Conservation (phyloP, 495 filamentous ascomycete species). For the Lineolata rhizophorae region DNA sequence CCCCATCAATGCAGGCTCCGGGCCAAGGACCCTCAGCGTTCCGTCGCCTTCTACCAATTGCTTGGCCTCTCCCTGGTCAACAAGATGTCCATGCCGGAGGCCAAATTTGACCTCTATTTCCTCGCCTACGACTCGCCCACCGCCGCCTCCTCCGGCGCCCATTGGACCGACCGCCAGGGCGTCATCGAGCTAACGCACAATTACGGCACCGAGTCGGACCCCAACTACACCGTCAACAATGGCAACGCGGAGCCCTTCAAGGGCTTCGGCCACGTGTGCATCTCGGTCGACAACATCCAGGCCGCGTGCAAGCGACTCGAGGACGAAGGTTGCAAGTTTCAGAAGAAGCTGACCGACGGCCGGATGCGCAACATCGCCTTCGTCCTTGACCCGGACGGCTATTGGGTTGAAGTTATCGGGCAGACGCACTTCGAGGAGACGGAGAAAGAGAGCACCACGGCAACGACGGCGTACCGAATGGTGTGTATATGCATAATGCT, state of each 20-base stretch:
- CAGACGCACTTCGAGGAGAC: slow-evolving; percentile 24
- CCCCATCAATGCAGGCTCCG: slow-evolving; percentile 38
- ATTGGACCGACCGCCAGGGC: slow-evolving; percentile 67
- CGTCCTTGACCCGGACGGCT: slow-evolving; percentile 77
- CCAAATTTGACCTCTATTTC: slow-evolving; percentile 82
- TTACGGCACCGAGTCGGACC: slow-evolving; percentile 80
- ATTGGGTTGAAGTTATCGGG: slow-evolving; percentile 36
- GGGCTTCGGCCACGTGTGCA: slow-evolving; percentile 78
- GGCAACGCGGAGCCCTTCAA: slow-evolving; percentile 73
- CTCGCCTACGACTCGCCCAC: slow-evolving; percentile 47
- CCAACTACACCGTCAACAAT: slow-evolving; percentile 60
- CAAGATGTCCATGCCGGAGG: slow-evolving; percentile 49
- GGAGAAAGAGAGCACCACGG: slow-evolving; percentile 30
- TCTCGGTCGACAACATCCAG: slow-evolving; percentile 79
- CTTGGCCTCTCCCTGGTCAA: slow-evolving; percentile 73
- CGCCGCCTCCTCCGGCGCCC: slow-evolving; percentile 35
- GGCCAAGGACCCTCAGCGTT: slow-evolving; percentile 81
- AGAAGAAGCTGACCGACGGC: slow-evolving; percentile 82
- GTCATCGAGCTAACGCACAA: slow-evolving; percentile 92
- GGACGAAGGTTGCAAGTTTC: slow-evolving; percentile 74
- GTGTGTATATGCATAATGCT: slow-evolving; percentile 8
- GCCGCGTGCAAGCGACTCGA: slow-evolving; percentile 72
- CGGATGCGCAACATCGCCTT: slow-evolving; percentile 82
- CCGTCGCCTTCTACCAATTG: slow-evolving; percentile 89
- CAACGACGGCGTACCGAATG: slow-evolving; percentile 30